These are phyloP conservation scores for Singerocomus inundabilis DNA, from an alignment of 1,284 basidiomycete genomes.

Conservation along the genomic window DNA sequence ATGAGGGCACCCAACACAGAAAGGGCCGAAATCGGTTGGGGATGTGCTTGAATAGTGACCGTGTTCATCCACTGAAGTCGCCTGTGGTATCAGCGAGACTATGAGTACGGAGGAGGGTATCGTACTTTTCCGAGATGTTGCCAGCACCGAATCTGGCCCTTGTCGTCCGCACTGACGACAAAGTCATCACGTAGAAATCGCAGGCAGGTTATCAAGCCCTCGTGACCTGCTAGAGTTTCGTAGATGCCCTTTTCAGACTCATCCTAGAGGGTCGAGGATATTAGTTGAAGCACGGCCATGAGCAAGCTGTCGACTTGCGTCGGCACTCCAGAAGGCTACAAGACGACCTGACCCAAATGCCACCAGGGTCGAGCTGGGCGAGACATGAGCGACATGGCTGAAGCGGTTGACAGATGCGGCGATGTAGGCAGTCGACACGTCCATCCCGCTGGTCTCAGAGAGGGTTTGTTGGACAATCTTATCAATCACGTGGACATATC, in stretches of 20 bases:
- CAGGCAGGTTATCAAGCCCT: slow-evolving; percentile 73
- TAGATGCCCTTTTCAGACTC: slow-evolving; percentile 53
- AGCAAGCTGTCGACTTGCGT: slow-evolving; percentile 37
- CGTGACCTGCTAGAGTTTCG: slow-evolving; percentile 73
- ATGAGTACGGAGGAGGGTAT: slow-evolving; percentile 9
- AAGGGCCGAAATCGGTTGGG: slow-evolving; percentile 66
- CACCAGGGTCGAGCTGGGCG: slow-evolving; percentile 50
- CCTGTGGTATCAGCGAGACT: slow-evolving; percentile 15
- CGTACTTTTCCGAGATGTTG: slow-evolving; percentile 41
- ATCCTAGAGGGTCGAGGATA: slow-evolving; percentile 38
- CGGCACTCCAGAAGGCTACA: slow-evolving; percentile 76
- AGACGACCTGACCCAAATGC: slow-evolving; percentile 79
- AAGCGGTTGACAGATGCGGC: slow-evolving; percentile 79
- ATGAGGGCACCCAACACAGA: slow-evolving; percentile 48
- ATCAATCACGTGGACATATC: slow-evolving; percentile 9
- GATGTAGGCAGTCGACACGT: slow-evolving; percentile 56
- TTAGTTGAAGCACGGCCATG: slow-evolving; percentile 3
- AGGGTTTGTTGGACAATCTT: not conserved
- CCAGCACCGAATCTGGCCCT: slow-evolving; percentile 63
- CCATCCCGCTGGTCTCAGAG: slow-evolving; percentile 8
- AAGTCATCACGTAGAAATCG: slow-evolving; percentile 52
- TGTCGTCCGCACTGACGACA: slow-evolving; percentile 74
- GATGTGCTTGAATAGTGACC: slow-evolving; percentile 57
- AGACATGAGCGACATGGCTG: slow-evolving; percentile 60
- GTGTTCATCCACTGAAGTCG: slow-evolving; percentile 51